Evolutionary conservation across 1,284 basidiomycete genomes (phyloP).

Genomic region (Peniophora sp.): DNA sequence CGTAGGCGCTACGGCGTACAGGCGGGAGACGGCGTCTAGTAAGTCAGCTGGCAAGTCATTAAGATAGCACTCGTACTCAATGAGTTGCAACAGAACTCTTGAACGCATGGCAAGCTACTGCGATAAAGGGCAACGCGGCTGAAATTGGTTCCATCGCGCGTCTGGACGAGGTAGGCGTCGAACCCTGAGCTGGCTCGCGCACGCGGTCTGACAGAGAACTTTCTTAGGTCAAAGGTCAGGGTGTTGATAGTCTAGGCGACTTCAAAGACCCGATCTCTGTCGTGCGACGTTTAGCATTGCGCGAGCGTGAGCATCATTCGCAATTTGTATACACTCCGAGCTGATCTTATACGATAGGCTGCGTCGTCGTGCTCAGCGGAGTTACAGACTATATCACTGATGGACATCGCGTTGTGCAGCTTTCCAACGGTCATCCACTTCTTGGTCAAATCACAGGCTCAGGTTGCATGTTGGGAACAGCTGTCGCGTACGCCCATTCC

Average conservation of each 20-base stretch:
- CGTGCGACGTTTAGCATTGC: conserved; percentile 64
- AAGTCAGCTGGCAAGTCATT: conserved; percentile 6
- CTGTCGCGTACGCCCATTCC: conserved; percentile 34
- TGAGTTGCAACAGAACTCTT: conserved; percentile 48
- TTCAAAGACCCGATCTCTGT: conserved; percentile 72
- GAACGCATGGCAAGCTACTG: conserved; percentile 80
- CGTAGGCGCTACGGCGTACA: conserved; percentile 75
- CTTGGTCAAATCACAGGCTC: conserved; percentile 84
- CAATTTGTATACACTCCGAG: conserved; percentile 1
- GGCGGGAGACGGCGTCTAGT: conserved; percentile 54
- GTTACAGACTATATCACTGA: conserved; percentile 83
- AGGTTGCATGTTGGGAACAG: conserved; percentile 83
- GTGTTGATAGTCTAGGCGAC: conserved; percentile 84
- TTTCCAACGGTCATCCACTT: conserved; percentile 72
- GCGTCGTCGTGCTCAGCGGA: conserved; percentile 82
- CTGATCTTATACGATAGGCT: conserved; percentile 37
- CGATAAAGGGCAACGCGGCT: conserved; percentile 94
- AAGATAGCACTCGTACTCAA: not conserved
- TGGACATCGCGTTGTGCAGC: conserved; percentile 58
- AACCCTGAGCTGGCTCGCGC: no score
- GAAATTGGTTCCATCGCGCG: conserved; percentile 79
- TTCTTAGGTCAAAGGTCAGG: conserved; percentile 64
- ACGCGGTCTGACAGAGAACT: not conserved
- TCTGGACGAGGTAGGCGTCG: conserved; percentile 53
- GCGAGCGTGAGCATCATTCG: conserved; percentile 53